These are phyloP conservation scores for Ascochyta koolunga DNA, from an alignment of 2,329 filamentous ascomycete species.

Conservation along the genomic window DNA sequence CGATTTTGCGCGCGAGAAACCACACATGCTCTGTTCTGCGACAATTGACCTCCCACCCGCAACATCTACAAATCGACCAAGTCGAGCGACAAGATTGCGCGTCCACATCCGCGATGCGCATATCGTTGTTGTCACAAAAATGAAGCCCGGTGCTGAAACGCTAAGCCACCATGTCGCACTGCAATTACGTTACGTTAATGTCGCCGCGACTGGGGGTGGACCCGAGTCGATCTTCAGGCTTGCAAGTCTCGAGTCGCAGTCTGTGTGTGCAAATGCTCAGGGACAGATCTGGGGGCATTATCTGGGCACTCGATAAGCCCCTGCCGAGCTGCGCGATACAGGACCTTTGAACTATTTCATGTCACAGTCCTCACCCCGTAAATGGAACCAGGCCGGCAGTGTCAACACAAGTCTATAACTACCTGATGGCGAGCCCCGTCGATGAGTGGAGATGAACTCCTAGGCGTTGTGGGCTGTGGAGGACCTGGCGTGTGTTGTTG, in stretches of 20 bases:
- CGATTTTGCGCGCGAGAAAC: slow-evolving; percentile 54
- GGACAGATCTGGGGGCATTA: slow-evolving; percentile 56
- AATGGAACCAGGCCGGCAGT: slow-evolving; percentile 51
- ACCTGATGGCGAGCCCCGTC: slow-evolving; percentile 49
- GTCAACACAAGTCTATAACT: slow-evolving; percentile 43
- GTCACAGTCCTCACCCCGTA: slow-evolving; percentile 38
- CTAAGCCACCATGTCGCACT: slow-evolving; percentile 49
- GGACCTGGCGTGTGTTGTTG: slow-evolving; percentile 47
- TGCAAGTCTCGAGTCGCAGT: slow-evolving; percentile 53
- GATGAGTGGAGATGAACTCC: slow-evolving; percentile 56
- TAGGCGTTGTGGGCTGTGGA: slow-evolving; percentile 60
- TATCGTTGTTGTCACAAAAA: slow-evolving; percentile 52
- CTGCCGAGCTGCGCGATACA: slow-evolving; percentile 55
- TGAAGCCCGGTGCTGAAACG: slow-evolving; percentile 50
- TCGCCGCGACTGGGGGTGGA: slow-evolving; percentile 57
- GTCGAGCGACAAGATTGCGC: slow-evolving; percentile 39
- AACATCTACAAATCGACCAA: slow-evolving; percentile 47
- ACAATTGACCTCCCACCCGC: slow-evolving; percentile 48
- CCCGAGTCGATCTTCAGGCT: slow-evolving; percentile 53
- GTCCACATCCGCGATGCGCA: slow-evolving; percentile 54
- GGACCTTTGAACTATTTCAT: slow-evolving; percentile 44
- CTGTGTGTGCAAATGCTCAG: slow-evolving; percentile 54
- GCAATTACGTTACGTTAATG: slow-evolving; percentile 52
- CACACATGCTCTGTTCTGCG: slow-evolving; percentile 48
- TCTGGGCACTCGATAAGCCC: slow-evolving; percentile 59